Base-by-base conservation (phyloP, 352 stramenopile genomes). In the Phytophthora niederhauseri region DNA sequence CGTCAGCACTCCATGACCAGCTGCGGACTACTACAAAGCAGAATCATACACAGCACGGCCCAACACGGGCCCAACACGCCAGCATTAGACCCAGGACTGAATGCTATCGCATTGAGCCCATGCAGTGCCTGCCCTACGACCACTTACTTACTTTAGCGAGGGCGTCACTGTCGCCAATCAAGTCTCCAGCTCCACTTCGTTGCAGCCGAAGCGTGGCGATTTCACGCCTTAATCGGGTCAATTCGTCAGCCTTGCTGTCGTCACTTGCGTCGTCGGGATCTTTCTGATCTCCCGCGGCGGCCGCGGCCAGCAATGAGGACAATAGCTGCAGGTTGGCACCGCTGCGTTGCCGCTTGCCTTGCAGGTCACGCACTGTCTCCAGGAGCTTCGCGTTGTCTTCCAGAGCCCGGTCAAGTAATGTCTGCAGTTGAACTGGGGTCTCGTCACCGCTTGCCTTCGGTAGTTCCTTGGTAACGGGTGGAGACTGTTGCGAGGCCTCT, bases 361-460 rank as follows among this genome's bases (percentile, higher is more conserved):
- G 78, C 31, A 91, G 57, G n/a, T 86, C 72, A 64, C 81, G 76
- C 57, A 91, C 77, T 17, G 80, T 89, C 55, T 85, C 79, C 34
- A 89, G 70, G 43, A 93, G 73, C 41, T 91, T 76, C 46, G 75
- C 73, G 34, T 91, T 91, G 54, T 91, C 82, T 24, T 66, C 76
- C 9, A 93, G 51, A 38, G 82, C 78, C 38, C 63, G 73, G 34
- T 88, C 71, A 9, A 93, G 54, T 28, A 89, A 49, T 24, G 76
- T 84, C 53, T 88, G 75, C 11, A 89, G 69, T 54, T 82, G 64
- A 57, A 73, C 46, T 49, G 71, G 62, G 20, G 54, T 28, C 19
- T 70, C 57, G 0, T 61, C 54, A 34, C 50, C 24, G 20, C 20
- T 49, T 48, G 6, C 20, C 22, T 49, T 75, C 2, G 28, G 41